These are phyloP conservation scores for Candida yuanshanica DNA, from an alignment of 805 yeast species.

Conservation along the genomic window DNA sequence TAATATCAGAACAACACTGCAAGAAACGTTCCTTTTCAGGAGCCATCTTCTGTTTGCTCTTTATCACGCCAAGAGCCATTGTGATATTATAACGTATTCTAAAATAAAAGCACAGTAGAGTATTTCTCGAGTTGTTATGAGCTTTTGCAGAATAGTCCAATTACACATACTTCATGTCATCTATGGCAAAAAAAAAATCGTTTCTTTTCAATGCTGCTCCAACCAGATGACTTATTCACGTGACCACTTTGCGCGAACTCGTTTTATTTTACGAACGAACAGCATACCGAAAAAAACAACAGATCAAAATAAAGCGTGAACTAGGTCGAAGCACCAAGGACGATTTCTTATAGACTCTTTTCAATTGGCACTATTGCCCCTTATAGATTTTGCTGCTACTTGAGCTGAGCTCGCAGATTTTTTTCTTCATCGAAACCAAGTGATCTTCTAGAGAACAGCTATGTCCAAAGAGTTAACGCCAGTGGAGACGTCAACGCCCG, in stretches of 20 bases:
- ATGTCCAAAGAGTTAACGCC: not conserved
- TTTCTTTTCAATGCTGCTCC: constrained; percentile 1
- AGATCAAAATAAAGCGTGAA: constrained; percentile 2
- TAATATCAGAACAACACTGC: constrained; percentile 89
- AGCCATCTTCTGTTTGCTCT: constrained; percentile 59
- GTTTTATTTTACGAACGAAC: not conserved
- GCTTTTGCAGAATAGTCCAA: too few species aligned
- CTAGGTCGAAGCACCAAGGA: too few species aligned
- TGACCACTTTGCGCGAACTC: not conserved
- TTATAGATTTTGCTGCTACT: not conserved
- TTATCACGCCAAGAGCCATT: constrained; percentile 26
- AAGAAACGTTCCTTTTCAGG: constrained; percentile 92
- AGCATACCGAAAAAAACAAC: not conserved
- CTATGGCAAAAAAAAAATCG: constrained; percentile 1
- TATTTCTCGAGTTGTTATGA: too few species aligned
- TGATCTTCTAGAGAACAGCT: not conserved
- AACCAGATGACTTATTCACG: constrained; percentile 7
- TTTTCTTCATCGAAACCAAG: not conserved
- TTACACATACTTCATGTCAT: not conserved
- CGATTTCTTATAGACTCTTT: too few species aligned
- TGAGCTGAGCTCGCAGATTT: not conserved
- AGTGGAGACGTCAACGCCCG: not conserved
- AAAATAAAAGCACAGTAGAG: too few species aligned
- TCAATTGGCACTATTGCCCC: constrained; percentile 6
- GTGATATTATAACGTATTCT: too few species aligned